Evolutionary conservation across 345 rosid species (phyloP), one percentile per base, ranked within the genome.

Genomic region (Angophora floribunda): DNA sequence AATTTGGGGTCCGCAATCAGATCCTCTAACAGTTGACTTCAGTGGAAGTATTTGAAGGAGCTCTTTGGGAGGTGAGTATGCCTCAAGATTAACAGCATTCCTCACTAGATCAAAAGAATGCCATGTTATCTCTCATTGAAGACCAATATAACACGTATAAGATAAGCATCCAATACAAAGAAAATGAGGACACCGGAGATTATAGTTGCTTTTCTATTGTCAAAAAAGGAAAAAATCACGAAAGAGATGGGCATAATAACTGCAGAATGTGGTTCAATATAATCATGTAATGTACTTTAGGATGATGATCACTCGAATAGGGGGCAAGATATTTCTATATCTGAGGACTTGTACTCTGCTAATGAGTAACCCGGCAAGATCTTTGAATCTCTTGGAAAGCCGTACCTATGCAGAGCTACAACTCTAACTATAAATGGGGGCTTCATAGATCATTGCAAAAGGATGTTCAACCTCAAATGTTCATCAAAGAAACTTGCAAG

Each of bases 31-130:
- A 22, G 96, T 94, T 12, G 99, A 97, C 87, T 93, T 96, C 5
- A 90, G 93, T 86, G 99, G 99, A 89, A 97, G 97, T 78, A 98
- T 98, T 88, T 93, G 98, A 93, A 95, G 97, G 86, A 98, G 98
- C 92, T 96, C 97, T 3, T 89, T 85, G 51, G 99, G 98, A 86
- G 99, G 97, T 61, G 95, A 88, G 90, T 95, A 97, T 0, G 91
- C 87, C 17, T 93, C 94, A 87, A 98, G 87, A 87, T 95, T 90
- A 85, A 97, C 93, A 32, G 88, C 55, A 87, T 93, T 97, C 93
- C 99, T 96, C 86, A 98, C 99, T 97, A 89, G 61, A 85, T 59
- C 90, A 88, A 90, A 86, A 45, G 11, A 30, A 21, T 51, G 28
- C 52, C 51, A 51, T 26, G 26, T 52, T 80, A 78, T 63, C 49